phyloP scores from a whole-genome alignment of 257 asterid species.

The Pogostemon cablin region DNA sequence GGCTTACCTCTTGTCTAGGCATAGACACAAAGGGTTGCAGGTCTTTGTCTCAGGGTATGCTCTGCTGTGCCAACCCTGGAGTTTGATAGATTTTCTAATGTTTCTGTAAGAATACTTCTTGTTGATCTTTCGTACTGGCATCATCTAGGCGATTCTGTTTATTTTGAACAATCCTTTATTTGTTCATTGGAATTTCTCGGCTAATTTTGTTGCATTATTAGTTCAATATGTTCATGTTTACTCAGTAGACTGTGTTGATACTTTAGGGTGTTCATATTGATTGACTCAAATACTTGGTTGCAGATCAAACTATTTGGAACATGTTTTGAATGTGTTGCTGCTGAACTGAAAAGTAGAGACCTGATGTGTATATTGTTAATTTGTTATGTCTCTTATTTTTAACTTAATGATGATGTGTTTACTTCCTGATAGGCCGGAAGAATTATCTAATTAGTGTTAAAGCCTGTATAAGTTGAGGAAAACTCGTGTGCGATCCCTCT shows the following conservation, averaged over 20 bases:
- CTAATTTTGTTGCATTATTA: neutral
- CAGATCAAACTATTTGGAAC: neutral
- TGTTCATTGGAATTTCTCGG: neutral
- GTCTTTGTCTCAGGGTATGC: constrained; percentile 99
- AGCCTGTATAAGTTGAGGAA: neutral
- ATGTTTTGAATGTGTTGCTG: too few relatives aligned
- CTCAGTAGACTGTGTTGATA: neutral
- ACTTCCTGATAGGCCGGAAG: neutral
- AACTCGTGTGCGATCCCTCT: neutral
- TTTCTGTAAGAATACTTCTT: constrained; percentile 61
- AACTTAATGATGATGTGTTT: neutral
- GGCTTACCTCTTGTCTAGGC: constrained; percentile 86
- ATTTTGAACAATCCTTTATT: neutral
- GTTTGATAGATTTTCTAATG: constrained; percentile 75
- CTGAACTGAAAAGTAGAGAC: too few relatives aligned
- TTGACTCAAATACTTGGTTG: neutral
- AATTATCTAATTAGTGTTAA: neutral
- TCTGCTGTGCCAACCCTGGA: constrained; percentile 96
- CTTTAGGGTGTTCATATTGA: neutral
- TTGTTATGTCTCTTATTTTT: too few relatives aligned
- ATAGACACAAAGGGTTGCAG: constrained; percentile 74
- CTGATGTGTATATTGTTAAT: too few relatives aligned
- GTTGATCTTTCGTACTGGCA: constrained; percentile 15
- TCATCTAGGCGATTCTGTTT: constrained; percentile 9
- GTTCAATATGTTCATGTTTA: neutral